Percentiles rank a stretch among this genome's conserved stretches.
phyloP scores from a whole-genome alignment of 768 basidiomycete species.

The Baorangia bicolor region DNA sequence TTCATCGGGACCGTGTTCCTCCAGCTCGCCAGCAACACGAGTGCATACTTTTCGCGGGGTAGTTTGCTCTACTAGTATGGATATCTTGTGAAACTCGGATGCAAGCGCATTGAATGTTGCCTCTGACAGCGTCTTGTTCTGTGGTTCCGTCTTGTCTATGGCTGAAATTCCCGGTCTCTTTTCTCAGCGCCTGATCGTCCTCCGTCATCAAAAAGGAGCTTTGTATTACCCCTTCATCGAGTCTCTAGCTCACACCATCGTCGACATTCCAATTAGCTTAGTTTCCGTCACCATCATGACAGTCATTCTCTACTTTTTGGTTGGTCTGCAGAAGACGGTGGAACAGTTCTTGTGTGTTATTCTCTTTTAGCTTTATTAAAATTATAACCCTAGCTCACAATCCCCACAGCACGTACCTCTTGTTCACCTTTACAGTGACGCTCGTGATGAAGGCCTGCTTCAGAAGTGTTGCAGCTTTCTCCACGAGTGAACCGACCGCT shows the following conservation, averaged over 20 bases:
- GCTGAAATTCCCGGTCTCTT: conserved; percentile 51
- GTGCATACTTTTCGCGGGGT: conserved; percentile 52
- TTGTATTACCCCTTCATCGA: conserved; percentile 52
- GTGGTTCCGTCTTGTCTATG: conserved; percentile 51
- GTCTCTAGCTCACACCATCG: conserved; percentile 41
- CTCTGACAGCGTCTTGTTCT: conserved; percentile 45
- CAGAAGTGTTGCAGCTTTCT: conserved; percentile 58
- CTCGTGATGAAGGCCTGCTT: conserved; percentile 76
- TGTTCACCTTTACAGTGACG: conserved; percentile 52
- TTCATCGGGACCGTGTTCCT: conserved; percentile 42
- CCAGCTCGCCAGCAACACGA: conserved; percentile 35
- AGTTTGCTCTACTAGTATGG: conserved; percentile 75
- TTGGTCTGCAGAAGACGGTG: conserved; percentile 16
- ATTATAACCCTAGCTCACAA: conserved; percentile 33
- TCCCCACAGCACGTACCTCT: conserved; percentile 51
- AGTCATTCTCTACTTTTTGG: conserved; percentile 19
- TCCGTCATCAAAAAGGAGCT: conserved; percentile 42
- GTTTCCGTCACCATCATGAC: conserved; percentile 12
- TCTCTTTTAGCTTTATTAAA: not conserved
- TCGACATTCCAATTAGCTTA: conserved; percentile 44
- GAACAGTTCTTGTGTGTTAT: conserved; percentile 21
- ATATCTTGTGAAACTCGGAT: not conserved
- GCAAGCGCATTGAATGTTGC: not conserved
- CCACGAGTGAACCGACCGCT: conserved; percentile 53
- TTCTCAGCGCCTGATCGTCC: conserved; percentile 42